Base-by-base conservation (phyloP, 305 asterid species). In the Fraxinus ornus region DNA sequence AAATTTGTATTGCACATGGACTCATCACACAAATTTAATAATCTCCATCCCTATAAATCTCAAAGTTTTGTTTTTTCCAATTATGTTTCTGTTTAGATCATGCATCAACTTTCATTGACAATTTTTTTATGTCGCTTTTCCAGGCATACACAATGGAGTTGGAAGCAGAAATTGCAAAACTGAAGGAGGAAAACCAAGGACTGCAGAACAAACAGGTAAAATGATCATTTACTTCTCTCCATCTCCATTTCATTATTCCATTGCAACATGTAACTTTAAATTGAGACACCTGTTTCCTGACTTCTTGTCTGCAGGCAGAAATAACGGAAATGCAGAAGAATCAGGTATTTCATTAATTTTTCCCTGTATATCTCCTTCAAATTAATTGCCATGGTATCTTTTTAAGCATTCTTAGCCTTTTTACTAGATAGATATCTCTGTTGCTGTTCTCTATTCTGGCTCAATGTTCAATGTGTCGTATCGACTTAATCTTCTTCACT, bases 91-190 rank as follows among this genome's bases (percentile, higher is more conserved):
- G 22, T 77, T 1, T 73, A 47, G 37, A 82, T n/a, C 72, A 52
- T 55, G 75, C 44, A 70, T 76, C 39, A 78, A 52, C 71, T 30
- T 82, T 22, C 26, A 4, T 15, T 66, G 44, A 81, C 21, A 19
- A 32, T 24, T 30, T 30, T 49, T 13, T 28, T 77, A 81, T 80
- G 22, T 49, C 62, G 30, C 36, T 28, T 47, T 84, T 77, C 22
- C 83, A 95, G 99, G 99, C 99, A 22, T 93, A 93, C 84, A 97
- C 97, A 0, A 87, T 80, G 90, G 99, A 97, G 83, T 83, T 97
- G 90, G 99, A 97, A 91, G 95, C 89, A 57, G 99, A 97, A 91
- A 93, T 97, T 28, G 93, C 97, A 68, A 97, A 92, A 87, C 88
- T 97, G 81, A 97, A 97, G 91, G 99, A 93, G 89, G 97, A 97